Conservation (phyloP, 1,284 basidiomycete species). For the Sporisorium exsertum region DNA sequence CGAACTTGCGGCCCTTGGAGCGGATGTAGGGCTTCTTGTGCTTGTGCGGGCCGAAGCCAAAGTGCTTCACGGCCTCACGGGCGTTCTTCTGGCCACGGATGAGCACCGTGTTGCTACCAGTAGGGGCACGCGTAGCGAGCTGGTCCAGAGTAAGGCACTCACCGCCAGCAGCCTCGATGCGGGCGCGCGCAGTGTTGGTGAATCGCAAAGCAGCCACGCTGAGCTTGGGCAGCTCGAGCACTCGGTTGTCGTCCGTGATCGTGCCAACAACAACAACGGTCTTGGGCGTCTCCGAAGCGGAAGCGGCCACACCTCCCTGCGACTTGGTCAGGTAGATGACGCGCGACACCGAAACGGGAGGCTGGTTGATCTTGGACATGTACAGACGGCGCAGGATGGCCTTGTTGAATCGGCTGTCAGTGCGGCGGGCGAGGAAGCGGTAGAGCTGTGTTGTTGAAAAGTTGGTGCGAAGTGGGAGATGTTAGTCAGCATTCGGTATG, state of each 20-base stretch:
- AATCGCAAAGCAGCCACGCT: conserved; percentile 94
- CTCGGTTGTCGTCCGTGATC: conserved; percentile 95
- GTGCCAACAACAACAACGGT: conserved; percentile 90
- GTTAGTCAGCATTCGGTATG: conserved; percentile 4
- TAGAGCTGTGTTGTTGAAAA: conserved; percentile 79
- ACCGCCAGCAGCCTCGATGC: conserved; percentile 94
- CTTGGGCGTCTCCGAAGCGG: conserved; percentile 73
- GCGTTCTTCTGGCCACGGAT: conserved; percentile 91
- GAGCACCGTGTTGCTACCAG: conserved; percentile 93
- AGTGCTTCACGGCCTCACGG: conserved; percentile 95
- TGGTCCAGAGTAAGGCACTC: conserved; percentile 96
- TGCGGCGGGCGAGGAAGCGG: conserved; percentile 97
- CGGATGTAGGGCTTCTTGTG: conserved; percentile 93
- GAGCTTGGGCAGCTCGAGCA: conserved; percentile 88
- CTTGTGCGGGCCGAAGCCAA: conserved; percentile 73
- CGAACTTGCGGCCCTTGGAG: conserved; percentile 93
- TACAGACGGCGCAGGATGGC: conserved; percentile 95
- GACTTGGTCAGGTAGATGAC: conserved; percentile 67
- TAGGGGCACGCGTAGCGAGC: conserved; percentile 91
- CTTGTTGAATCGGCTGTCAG: conserved; percentile 97
- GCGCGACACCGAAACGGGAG: conserved; percentile 80
- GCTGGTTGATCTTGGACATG: conserved; percentile 97
- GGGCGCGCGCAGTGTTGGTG: conserved; percentile 90
- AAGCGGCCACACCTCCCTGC: conserved; percentile 64
- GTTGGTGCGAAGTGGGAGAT: background rate